Evolutionary conservation across 495 filamentous ascomycete species (phyloP).

Genomic region (Bacidia gigantensis): DNA sequence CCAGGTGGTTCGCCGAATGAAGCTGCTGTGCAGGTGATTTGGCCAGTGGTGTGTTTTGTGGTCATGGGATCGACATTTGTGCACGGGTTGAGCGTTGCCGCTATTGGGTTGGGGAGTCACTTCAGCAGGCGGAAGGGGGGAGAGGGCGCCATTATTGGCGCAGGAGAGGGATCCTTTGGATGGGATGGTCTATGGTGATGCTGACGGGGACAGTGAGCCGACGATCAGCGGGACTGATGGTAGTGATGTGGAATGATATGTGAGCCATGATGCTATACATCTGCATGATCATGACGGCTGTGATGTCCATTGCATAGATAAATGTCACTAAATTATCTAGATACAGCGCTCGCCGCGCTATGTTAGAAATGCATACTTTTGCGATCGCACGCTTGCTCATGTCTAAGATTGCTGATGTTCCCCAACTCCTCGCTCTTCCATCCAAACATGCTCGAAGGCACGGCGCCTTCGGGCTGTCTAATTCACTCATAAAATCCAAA

Average conservation of each 20-base stretch:
- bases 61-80: conserved; percentile 34
- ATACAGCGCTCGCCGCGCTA: too few relatives aligned
- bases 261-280: not conserved
- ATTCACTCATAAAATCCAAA: too few relatives aligned
- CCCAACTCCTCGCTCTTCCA: too few relatives aligned
- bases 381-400: too few relatives aligned
- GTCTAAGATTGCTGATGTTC: too few relatives aligned
- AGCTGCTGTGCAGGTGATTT: conserved; percentile 28
- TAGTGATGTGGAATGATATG: not conserved
- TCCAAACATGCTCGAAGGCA: too few relatives aligned
- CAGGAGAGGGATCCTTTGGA: conserved; percentile 28
- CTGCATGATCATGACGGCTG: too few relatives aligned
- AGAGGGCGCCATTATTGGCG: conserved; percentile 29
- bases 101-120: conserved; percentile 30
- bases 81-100: conserved; percentile 32
- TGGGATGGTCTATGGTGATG: conserved; percentile 32
- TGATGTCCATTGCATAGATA: too few relatives aligned
- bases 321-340: too few relatives aligned
- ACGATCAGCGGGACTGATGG: conserved; percentile 16
- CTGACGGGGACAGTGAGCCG: conserved; percentile 23
- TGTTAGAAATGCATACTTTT: too few relatives aligned
- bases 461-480: too few relatives aligned
- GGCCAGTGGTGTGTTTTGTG: conserved; percentile 36
- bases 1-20: conserved; percentile 20
- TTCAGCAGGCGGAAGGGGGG: conserved; percentile 23